Base-by-base conservation (phyloP, 1,284 basidiomycete genomes). In the Ceratobasidium sp. region DNA sequence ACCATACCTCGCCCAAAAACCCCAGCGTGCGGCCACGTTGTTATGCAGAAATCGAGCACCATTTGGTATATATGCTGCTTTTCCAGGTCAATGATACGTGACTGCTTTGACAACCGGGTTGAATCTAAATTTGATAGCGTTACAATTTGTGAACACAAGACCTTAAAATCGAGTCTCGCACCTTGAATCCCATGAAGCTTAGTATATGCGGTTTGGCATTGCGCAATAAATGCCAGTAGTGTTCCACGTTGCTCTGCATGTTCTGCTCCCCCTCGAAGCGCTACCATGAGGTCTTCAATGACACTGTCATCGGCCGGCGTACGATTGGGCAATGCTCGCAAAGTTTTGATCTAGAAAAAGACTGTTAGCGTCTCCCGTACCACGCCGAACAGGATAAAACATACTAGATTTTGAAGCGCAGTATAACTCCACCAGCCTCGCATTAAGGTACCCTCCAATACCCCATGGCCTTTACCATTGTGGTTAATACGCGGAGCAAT, bases 1-100 rank as follows among this genome's bases (percentile, higher is more conserved):
- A 43, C 7, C 47, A 52, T 54, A 7, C 49, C 35, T 41, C 32
- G 63, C 6, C 63, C 62, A 54, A 66, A 66, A 38, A 66, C 54
- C 21, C 63, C 63, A 14, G 63, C 63, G 23, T 54, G 38, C 13
- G 63, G 63, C 63, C 63, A 66, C 21, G 7, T 66, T 43, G 47
- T 18, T 26, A 54, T n/a, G 28, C 63, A 66, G 50, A 54, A 66
- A 0, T 66, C 7, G 26, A 66, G 6, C 6, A 66, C 63, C 7
- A 16, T 9, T 8, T 54, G 11, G 16, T 66, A 66, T 13, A 66
- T 30, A 9, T 50, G 49, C 1, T 3, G 5, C 21, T 66, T 6
- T 8, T 66, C 47, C 16, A 66, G 38, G 49, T 66, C 2, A 1
- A 61, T 43, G 26, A 5, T 6, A 1, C 32, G 1, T 1, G 58